Conservation (phyloP, 768 basidiomycete genomes). For the Polyporus arcularius region DNA sequence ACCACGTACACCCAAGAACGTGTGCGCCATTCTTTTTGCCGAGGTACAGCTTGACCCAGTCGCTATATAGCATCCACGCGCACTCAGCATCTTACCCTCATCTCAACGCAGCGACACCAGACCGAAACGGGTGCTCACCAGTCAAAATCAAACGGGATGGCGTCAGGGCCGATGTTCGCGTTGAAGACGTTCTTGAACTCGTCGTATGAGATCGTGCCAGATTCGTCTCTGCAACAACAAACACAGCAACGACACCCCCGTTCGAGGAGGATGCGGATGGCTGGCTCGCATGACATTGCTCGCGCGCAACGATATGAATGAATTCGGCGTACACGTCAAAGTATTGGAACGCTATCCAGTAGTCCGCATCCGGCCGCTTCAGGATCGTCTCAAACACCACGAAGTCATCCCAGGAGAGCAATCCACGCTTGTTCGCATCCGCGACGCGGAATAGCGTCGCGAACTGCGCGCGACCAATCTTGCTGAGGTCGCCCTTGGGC, state of each 20-base stretch:
- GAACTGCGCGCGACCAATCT: slow-evolving; percentile 87
- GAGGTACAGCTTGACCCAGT: slow-evolving; percentile 96
- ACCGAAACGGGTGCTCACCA: slow-evolving; percentile 50
- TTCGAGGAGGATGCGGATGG: neutral
- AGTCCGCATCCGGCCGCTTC: slow-evolving; percentile 95
- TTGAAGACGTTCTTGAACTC: slow-evolving; percentile 94
- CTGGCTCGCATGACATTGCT: slow-evolving; percentile 5
- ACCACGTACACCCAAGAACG: slow-evolving; percentile 82
- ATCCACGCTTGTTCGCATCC: slow-evolving; percentile 71
- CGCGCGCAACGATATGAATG: neutral
- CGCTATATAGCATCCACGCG: slow-evolving; percentile 42
- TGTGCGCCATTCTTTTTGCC: slow-evolving; percentile 91
- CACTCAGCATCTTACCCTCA: neutral
- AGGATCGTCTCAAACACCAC: slow-evolving; percentile 91
- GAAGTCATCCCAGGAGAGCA: slow-evolving; percentile 95
- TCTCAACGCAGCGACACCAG: neutral
- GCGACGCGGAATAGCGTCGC: slow-evolving; percentile 89
- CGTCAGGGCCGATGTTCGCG: slow-evolving; percentile 72
- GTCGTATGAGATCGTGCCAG: slow-evolving; percentile 91
- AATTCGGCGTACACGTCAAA: slow-evolving; percentile 80
- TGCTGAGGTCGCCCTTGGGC: slow-evolving; percentile 79
- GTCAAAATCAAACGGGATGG: slow-evolving; percentile 95
- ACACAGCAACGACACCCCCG: slow-evolving; percentile 1
- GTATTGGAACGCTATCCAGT: slow-evolving; percentile 95
- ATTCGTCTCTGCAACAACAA: slow-evolving; percentile 63